These are phyloP conservation scores for Didymella glomerata DNA, from an alignment of 2,329 filamentous ascomycete genomes.

Conservation along the genomic window DNA sequence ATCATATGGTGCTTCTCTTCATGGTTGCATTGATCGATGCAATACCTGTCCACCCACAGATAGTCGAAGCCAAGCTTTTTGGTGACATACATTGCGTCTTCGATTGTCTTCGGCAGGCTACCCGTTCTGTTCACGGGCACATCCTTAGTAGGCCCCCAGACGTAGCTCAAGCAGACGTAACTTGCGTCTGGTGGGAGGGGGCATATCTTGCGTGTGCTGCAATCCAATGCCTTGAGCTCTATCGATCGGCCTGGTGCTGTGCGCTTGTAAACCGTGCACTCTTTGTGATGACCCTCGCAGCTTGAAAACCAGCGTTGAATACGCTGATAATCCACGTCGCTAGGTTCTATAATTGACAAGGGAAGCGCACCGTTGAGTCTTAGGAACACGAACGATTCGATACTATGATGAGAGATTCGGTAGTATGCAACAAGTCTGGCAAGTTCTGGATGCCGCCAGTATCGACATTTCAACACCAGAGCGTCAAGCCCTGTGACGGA, in stretches of 20 bases:
- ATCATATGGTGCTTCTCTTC: slow-evolving; percentile 12
- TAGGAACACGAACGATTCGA: slow-evolving; percentile 1
- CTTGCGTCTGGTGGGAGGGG: not conserved
- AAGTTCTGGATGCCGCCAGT: slow-evolving; percentile 5
- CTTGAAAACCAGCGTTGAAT: slow-evolving; percentile 1
- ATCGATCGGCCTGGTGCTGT: not conserved
- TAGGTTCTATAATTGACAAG: not conserved
- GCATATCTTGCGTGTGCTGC: slow-evolving; percentile 1
- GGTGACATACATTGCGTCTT: slow-evolving; percentile 24
- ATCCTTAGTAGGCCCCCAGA: not conserved
- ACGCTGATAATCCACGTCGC: not conserved
- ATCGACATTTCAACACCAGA: slow-evolving; percentile 4
- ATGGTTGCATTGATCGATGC: slow-evolving; percentile 15
- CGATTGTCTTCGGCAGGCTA: slow-evolving; percentile 10
- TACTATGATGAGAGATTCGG: slow-evolving; percentile 3
- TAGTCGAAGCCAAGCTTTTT: slow-evolving; percentile 8
- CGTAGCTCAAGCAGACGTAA: slow-evolving; percentile 7
- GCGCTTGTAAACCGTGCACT: not conserved
- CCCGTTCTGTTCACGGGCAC: not conserved
- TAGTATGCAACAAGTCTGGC: slow-evolving; percentile 1
- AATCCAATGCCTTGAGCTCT: not conserved
- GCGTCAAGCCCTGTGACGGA: not conserved
- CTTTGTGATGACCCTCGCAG: not conserved
- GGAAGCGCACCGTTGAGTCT: not conserved
- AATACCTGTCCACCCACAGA: slow-evolving; percentile 29